Conservation (phyloP, 106 monocot species). For the Dioscorea dumetorum region DNA sequence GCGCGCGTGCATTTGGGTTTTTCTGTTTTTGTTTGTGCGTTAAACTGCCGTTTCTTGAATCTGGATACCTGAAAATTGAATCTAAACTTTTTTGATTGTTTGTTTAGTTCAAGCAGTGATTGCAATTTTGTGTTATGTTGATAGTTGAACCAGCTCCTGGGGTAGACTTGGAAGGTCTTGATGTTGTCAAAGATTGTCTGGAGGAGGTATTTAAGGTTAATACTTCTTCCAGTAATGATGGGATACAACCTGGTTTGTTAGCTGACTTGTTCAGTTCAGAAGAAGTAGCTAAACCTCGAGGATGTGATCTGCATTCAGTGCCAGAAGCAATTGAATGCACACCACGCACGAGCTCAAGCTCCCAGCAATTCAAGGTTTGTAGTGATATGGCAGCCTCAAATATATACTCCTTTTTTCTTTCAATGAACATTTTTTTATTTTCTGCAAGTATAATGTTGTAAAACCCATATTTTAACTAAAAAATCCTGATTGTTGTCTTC, state of each 20-base stretch:
- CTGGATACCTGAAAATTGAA: background rate
- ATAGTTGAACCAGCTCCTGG: conserved; percentile 69
- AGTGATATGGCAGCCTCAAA: too few species aligned
- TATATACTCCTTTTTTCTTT: too few species aligned
- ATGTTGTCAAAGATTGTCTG: conserved; percentile 69
- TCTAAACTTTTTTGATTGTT: background rate
- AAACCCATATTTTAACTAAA: too few species aligned
- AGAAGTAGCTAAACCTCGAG: conserved; percentile 14
- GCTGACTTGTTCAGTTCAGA: conserved; percentile 35
- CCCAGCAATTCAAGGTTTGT: background rate
- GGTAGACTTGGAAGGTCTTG: conserved; percentile 70
- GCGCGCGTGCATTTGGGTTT: background rate
- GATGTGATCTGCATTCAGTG: background rate
- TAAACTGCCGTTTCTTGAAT: background rate
- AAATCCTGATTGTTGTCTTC: too few species aligned
- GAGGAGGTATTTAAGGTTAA: conserved; percentile 53
- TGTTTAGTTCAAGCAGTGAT: background rate
- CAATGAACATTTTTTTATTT: too few species aligned
- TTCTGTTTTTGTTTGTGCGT: background rate
- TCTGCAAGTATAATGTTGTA: too few species aligned
- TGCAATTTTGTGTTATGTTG: background rate
- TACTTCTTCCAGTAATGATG: conserved; percentile 14
- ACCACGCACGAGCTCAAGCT: conserved; percentile 14
- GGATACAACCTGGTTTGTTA: conserved; percentile 34
- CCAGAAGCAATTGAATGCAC: conserved; percentile 4